Evolutionary conservation across 2,329 filamentous ascomycete species (phyloP).

Genomic region (Blastomyces parvus): DNA sequence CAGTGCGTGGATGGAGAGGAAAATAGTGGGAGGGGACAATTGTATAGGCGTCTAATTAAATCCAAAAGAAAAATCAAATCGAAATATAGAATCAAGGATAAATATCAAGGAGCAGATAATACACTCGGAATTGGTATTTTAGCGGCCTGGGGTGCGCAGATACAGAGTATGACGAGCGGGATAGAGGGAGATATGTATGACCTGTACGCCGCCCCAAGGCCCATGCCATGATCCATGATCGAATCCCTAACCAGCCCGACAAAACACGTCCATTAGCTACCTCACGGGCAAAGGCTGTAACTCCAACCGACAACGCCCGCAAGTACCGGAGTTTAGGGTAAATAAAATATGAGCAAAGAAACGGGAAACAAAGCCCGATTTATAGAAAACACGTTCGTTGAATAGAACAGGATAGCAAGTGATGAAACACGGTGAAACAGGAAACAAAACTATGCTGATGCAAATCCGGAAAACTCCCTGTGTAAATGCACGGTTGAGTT

Average conservation of each 20-base stretch:
- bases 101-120: neutral
- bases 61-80: neutral
- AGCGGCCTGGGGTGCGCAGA: neutral
- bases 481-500: neutral
- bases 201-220: neutral
- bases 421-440: neutral
- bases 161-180: neutral
- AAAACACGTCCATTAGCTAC: neutral
- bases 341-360: neutral
- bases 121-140: neutral
- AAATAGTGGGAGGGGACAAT: too few species aligned
- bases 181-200: neutral
- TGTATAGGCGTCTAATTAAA: too few species aligned
- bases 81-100: slow-evolving; percentile 13
- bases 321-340: neutral
- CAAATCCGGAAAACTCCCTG: neutral
- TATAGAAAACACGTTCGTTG: neutral
- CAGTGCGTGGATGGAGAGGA: too few species aligned
- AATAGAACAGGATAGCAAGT: neutral
- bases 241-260: neutral
- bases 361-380: neutral
- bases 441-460: neutral
- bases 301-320: neutral
- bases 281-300: neutral
- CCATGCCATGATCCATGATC: neutral